Base-by-base conservation (phyloP, 169 alveolate genomes). In the Neospora caninum region DNA sequence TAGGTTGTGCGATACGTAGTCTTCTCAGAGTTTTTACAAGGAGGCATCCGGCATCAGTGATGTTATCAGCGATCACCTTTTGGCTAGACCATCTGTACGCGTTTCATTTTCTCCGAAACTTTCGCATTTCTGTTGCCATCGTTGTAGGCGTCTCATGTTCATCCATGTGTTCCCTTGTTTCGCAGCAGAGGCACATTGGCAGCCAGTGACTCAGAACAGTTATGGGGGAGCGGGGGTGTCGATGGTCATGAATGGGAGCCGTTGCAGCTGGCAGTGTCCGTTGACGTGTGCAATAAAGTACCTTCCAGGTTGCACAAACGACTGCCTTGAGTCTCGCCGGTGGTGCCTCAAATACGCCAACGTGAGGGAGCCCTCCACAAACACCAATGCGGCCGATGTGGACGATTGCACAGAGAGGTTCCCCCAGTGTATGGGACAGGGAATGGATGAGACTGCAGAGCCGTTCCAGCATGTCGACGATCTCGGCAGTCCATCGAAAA, bases 301-400 rank as follows among this genome's bases (percentile, higher is more conserved):
- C 78, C 78, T 64, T 64, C 78, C 78, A 29, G 78, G 78, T 4
- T 64, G 78, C 78, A 64, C 78, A 20, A 64, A 64, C 34, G 78
- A 64, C 78, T 64, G 78, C 34, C 78, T 64, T n/a, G 78, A 64
- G 78, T 64, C 78, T 64, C 78, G 78, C 78, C 20, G 78, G 34
- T 64, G 78, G 78, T 64, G 78, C 78, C 78, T 64, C 7, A 20
- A 29, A 64, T 64, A 64, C 78, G 78, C 78, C 34, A 27, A 64
- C 34, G 34, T 29, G 18, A 64, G 78, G 7, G 78, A 64, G 25
- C 7, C 29, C 36, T 29, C 78, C 34, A 13, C 78, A 25, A 20
- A n/a, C 34, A 29, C 78, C 34, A 7, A 25, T 64, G 78, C 36
- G 2, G 78, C 10, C 34, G 78, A 64, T 29, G 34, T 29, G 78